A percentile compares a stretch with the other conserved stretches of the same genome.
These are phyloP conservation scores for Nothopassalora personata DNA, from an alignment of 2,329 filamentous ascomycete species.

Conservation along the genomic window DNA sequence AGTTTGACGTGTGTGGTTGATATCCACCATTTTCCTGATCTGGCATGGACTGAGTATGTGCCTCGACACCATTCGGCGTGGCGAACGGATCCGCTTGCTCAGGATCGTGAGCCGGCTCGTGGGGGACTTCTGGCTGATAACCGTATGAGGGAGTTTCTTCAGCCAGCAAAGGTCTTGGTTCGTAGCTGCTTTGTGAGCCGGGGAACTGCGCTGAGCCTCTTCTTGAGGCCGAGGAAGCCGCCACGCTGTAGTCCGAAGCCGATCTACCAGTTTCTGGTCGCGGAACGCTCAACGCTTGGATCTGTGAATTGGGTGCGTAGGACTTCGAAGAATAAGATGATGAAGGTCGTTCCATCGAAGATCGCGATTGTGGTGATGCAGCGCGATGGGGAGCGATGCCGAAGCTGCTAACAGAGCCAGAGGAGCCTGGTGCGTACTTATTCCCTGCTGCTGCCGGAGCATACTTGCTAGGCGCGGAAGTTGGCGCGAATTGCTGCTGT, in stretches of 20 bases:
- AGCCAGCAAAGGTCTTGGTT: conserved; percentile 26
- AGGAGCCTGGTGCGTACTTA: conserved; percentile 19
- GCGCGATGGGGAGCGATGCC: conserved; percentile 11
- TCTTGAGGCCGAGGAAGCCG: conserved; percentile 27
- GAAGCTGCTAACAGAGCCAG: conserved; percentile 16
- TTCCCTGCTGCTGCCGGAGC: conserved; percentile 19
- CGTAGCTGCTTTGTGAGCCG: conserved; percentile 25
- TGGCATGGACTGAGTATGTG: background rate
- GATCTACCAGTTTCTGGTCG: conserved; percentile 25
- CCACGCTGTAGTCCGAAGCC: conserved; percentile 27
- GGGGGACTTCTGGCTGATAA: conserved; percentile 9
- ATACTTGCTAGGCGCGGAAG: conserved; percentile 27
- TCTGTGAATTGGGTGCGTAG: conserved; percentile 23
- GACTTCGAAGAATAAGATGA: conserved; percentile 11
- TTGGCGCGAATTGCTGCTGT: conserved; percentile 15
- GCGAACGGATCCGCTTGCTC: conserved; percentile 9
- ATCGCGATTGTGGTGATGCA: conserved; percentile 16
- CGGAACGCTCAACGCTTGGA: conserved; percentile 23
- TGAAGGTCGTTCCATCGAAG: conserved; percentile 9
- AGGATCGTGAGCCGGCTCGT: background rate
- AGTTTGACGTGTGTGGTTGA: conserved; percentile 47
- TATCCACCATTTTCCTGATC: conserved; percentile 16
- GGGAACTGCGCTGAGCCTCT: conserved; percentile 25
- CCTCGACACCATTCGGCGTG: conserved; percentile 1
- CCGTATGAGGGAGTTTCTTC: conserved; percentile 22